A percentile compares a stretch with the other conserved stretches of the same genome.
Evolutionary conservation across 805 yeast species (phyloP).

Genomic region (Metschnikowia colocasiae): DNA sequence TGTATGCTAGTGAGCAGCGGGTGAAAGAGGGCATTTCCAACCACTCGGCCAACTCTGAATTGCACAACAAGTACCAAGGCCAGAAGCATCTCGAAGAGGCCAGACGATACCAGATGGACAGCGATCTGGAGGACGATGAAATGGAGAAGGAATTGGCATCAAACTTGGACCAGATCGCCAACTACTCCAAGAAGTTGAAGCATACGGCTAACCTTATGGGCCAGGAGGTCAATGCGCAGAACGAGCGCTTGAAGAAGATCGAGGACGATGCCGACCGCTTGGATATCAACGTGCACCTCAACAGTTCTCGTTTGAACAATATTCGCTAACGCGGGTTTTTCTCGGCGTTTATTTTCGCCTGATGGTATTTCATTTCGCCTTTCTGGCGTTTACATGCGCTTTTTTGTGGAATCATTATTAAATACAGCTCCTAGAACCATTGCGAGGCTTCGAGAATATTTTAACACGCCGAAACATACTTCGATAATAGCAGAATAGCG

Average conservation of each 20-base stretch:
- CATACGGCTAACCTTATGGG: slow-evolving; percentile 69
- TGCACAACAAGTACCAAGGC: slow-evolving; percentile 47
- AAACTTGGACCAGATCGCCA: slow-evolving; percentile 75
- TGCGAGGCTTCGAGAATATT: not conserved
- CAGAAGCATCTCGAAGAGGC: slow-evolving; percentile 56
- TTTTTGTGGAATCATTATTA: too few relatives aligned
- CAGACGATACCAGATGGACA: slow-evolving; percentile 73
- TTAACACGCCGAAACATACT: not conserved
- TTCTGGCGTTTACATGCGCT: not conserved
- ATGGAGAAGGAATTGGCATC: slow-evolving; percentile 83
- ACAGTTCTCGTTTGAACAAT: slow-evolving; percentile 62
- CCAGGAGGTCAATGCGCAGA: slow-evolving; percentile 77
- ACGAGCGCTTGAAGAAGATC: slow-evolving; percentile 64
- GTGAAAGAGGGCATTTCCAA: slow-evolving; percentile 56
- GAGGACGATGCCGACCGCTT: slow-evolving; percentile 81
- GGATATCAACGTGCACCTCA: slow-evolving; percentile 79
- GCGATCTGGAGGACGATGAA: slow-evolving; percentile 89
- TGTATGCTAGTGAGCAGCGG: slow-evolving; percentile 65
- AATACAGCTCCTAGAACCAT: too few relatives aligned
- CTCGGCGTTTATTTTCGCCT: not conserved
- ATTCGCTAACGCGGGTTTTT: slow-evolving; percentile 31
- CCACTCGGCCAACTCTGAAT: slow-evolving; percentile 36
- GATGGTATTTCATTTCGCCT: not conserved
- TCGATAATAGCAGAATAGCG: not conserved
- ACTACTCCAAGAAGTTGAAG: slow-evolving; percentile 65